These are phyloP conservation scores for Megacollybia platyphylla DNA, from an alignment of 1,284 basidiomycete species.

Conservation along the genomic window DNA sequence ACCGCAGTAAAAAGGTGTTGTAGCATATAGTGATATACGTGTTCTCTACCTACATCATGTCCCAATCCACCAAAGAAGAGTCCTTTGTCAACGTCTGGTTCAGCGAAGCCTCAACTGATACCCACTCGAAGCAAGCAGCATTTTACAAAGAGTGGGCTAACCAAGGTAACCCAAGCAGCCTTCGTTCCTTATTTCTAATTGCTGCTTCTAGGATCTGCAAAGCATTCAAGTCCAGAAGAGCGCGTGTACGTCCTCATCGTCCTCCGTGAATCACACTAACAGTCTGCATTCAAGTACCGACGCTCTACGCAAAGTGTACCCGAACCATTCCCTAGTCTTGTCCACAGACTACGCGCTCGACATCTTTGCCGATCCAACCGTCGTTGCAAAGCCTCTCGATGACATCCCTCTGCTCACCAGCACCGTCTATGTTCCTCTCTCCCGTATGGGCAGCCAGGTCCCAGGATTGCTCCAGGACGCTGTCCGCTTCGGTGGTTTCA, in stretches of 20 bases:
- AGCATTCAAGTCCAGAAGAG: conserved; percentile 27
- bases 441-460: conserved; percentile 24
- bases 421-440: conserved; percentile 33
- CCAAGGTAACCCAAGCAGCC: conserved; percentile 24
- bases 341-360: conserved; percentile 32
- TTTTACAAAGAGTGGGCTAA: conserved; percentile 43
- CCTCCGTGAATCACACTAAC: conserved; percentile 1
- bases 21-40: neutral
- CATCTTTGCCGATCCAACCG: conserved; percentile 39
- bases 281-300: conserved; percentile 24
- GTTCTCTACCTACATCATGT: neutral
- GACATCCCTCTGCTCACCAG: conserved; percentile 36
- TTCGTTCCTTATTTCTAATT: neutral
- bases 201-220: conserved; percentile 31
- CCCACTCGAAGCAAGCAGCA: neutral
- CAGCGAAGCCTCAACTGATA: conserved; percentile 12
- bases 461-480: conserved; percentile 40
- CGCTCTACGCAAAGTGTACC: conserved; percentile 42
- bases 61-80: conserved; percentile 18
- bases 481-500: conserved; percentile 43
- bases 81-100: conserved; percentile 38
- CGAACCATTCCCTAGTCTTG: conserved; percentile 45
- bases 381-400: conserved; percentile 29
- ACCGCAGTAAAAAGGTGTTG: conserved; percentile 4
- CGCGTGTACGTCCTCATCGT: conserved; percentile 25